A percentile compares a stretch with the other conserved stretches of the same genome.
Evolutionary conservation across 805 yeast species (phyloP).

Genomic region (Saccharomycopsis fodiens): DNA sequence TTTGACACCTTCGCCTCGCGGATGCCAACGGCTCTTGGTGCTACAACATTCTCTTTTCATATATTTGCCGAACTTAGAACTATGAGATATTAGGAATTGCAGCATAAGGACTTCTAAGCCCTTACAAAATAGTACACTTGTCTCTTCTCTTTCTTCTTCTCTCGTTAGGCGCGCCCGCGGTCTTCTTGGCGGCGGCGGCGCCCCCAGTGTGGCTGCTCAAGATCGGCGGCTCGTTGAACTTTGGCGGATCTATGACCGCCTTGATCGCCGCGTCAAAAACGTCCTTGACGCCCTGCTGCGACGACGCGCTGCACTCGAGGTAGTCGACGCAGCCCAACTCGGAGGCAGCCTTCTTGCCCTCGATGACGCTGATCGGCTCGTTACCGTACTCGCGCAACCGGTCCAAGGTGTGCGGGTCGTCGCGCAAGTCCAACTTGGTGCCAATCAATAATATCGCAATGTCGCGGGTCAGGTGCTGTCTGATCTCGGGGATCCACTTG

Average conservation of each 20-base stretch:
- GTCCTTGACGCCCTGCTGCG: conserved; percentile 78
- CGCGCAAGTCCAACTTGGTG: conserved; percentile 82
- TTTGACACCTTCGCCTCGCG: too few species aligned
- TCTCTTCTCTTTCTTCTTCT: conserved; percentile 33
- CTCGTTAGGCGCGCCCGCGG: not conserved
- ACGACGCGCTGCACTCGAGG: conserved; percentile 85
- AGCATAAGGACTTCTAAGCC: conserved; percentile 11
- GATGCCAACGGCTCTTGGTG: too few species aligned
- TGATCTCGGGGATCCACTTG: conserved; percentile 82
- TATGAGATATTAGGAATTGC: conserved; percentile 10
- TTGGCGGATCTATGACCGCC: conserved; percentile 52
- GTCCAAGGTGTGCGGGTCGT: conserved; percentile 68
- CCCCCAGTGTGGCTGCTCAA: conserved; percentile 8
- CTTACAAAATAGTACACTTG: conserved; percentile 40
- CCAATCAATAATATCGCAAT: conserved; percentile 70
- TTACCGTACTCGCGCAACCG: conserved; percentile 50
- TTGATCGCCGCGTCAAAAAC: conserved; percentile 79
- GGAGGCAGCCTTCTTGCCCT: conserved; percentile 60
- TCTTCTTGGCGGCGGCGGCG: conserved; percentile 4
- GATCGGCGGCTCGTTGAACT: conserved; percentile 19
- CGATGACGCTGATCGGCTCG: conserved; percentile 52
- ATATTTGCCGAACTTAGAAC: too few species aligned
- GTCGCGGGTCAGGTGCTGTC: conserved; percentile 72
- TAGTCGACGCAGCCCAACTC: conserved; percentile 68
- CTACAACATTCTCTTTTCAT: too few species aligned